These are phyloP conservation scores for Proliferodiscus dingleyae DNA, from an alignment of 2,329 filamentous ascomycete genomes.

Conservation along the genomic window DNA sequence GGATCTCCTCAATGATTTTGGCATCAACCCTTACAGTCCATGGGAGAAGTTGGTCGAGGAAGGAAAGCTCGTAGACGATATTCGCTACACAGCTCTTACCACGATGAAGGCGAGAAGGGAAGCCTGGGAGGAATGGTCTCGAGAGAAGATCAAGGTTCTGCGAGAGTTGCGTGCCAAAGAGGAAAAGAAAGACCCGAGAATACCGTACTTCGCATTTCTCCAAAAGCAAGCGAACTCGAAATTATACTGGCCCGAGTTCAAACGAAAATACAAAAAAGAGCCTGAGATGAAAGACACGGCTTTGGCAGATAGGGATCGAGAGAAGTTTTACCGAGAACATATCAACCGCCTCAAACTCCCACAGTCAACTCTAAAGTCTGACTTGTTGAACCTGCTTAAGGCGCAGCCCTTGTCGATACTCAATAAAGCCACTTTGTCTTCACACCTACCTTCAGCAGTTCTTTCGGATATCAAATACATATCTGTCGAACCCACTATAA, in stretches of 20 bases:
- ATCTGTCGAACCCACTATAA: slow-evolving; percentile 53
- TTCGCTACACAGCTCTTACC: slow-evolving; percentile 75
- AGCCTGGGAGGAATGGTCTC: slow-evolving; percentile 79
- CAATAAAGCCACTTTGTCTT: slow-evolving; percentile 52
- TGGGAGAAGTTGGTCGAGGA: slow-evolving; percentile 90
- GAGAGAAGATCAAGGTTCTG: slow-evolving; percentile 67
- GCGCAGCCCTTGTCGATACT: slow-evolving; percentile 53
- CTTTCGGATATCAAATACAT: slow-evolving; percentile 66
- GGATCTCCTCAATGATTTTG: slow-evolving; percentile 77
- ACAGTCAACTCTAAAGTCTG: slow-evolving; percentile 60
- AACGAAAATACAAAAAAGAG: slow-evolving; percentile 82
- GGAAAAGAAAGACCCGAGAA: slow-evolving; percentile 75
- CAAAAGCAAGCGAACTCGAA: slow-evolving; percentile 81
- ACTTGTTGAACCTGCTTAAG: slow-evolving; percentile 62
- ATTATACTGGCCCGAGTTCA: slow-evolving; percentile 96
- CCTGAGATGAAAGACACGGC: slow-evolving; percentile 70
- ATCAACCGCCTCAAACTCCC: slow-evolving; percentile 63
- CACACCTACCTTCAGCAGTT: slow-evolving; percentile 56
- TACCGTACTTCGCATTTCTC: slow-evolving; percentile 78
- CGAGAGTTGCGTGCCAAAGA: slow-evolving; percentile 69
- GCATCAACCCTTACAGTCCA: slow-evolving; percentile 79
- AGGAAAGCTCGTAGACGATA: slow-evolving; percentile 75
- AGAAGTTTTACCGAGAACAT: slow-evolving; percentile 75
- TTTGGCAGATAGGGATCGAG: slow-evolving; percentile 69
- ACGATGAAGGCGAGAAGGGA: slow-evolving; percentile 80